phyloP scores from a whole-genome alignment of 108 stramenopile genomes.

The Pseudonitzschia delicatissima region DNA sequence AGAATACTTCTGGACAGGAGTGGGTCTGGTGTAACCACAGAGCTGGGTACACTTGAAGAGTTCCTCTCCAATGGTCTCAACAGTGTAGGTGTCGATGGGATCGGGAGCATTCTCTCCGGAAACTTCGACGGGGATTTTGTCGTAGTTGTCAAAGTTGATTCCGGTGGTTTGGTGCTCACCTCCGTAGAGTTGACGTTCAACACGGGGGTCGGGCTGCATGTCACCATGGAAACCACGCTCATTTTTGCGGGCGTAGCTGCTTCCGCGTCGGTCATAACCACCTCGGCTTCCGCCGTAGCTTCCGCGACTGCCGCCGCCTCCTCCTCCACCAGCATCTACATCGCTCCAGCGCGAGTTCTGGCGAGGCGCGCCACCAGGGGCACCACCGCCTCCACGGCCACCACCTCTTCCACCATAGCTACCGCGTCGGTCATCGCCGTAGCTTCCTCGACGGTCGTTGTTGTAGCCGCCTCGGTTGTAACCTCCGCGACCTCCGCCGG shows the following conservation, averaged over 20 bases:
- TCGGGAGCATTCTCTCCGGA: constrained; percentile 84
- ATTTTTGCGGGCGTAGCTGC: constrained; percentile 33
- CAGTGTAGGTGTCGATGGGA: constrained; percentile 85
- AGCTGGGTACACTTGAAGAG: constrained; percentile 88
- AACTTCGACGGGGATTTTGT: constrained; percentile 97
- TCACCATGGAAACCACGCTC: constrained; percentile 88
- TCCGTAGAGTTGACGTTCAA: constrained; percentile 75
- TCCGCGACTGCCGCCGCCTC: constrained; percentile 26
- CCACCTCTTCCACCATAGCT: constrained; percentile 32
- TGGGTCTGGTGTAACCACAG: constrained; percentile 93
- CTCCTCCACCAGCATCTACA: constrained; percentile 37
- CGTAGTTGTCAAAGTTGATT: constrained; percentile 99
- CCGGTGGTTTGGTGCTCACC: constrained; percentile 91
- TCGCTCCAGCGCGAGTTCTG: constrained; percentile 52
- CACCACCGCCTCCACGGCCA: constrained; percentile 30
- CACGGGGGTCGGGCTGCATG: constrained; percentile 66
- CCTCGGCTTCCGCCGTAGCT: constrained; percentile 27
- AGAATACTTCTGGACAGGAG: constrained; percentile 98
- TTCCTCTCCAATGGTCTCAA: constrained; percentile 88
- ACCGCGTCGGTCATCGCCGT: constrained; percentile 38
- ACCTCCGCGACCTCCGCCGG: constrained; percentile 26
- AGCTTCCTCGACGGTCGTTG: constrained; percentile 22
- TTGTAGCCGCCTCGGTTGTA: constrained; percentile 30
- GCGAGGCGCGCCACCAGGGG: constrained; percentile 31
- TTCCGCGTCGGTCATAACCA: constrained; percentile 24